phyloP scores from a whole-genome alignment of 2,329 filamentous ascomycete genomes.

The Apiospora phragmitis region DNA sequence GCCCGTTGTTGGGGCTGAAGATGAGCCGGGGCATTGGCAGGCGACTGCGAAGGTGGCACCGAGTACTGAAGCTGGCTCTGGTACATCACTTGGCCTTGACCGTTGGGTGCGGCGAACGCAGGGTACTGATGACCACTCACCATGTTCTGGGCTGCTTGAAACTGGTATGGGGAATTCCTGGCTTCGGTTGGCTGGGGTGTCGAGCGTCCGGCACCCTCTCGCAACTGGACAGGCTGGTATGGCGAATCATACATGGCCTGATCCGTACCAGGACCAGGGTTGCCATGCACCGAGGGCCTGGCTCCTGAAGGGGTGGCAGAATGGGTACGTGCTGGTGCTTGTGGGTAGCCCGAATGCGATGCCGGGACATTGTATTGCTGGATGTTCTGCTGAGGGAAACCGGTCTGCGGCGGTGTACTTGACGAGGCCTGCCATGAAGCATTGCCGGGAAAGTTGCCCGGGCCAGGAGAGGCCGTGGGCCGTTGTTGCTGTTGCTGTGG shows the following conservation, averaged over 20 bases:
- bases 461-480: not conserved
- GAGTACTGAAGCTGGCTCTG: conserved; percentile 12
- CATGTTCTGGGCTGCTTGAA: not conserved
- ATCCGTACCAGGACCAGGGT: not conserved
- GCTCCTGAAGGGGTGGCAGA: not conserved
- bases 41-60: conserved; percentile 19
- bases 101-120: not conserved
- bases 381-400: not conserved
- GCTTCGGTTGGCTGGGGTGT: not conserved
- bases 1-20: not conserved
- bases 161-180: not conserved
- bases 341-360: not conserved
- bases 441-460: conserved; percentile 3
- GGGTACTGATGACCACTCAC: not conserved
- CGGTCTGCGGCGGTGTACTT: not conserved
- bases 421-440: not conserved
- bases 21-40: not conserved
- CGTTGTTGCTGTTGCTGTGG: conserved; percentile 25
- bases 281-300: not conserved
- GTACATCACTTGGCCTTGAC: not conserved
- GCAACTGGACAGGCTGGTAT: not conserved
- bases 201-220: not conserved
- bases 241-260: not conserved
- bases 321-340: not conserved
- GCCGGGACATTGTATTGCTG: not conserved